Base-by-base conservation (phyloP, 345 rosid genomes). In the Xanthoceras sorbifolium region DNA sequence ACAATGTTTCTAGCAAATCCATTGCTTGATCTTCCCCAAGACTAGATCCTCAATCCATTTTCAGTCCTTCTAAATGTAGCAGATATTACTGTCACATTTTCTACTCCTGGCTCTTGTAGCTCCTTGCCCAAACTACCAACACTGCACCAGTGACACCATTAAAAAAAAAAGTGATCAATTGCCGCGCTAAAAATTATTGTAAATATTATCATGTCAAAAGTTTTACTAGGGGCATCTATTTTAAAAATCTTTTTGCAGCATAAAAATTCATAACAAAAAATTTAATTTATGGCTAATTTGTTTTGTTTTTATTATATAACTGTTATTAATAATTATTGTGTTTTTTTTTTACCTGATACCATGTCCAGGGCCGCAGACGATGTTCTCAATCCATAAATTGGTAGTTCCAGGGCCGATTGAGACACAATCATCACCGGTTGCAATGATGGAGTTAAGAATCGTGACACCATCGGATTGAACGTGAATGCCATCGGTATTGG, bases 401-500 rank as follows among this genome's bases (percentile, higher is more conserved):
- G 74, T 60, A 31, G 94, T 82, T 22, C 98, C 98, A 0, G 90
- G 89, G 9, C 96, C 96, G 20, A 93, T 40, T 0, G 94, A 90
- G 9, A 91, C 73, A 71, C 98, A 93, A 50, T 91, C 98, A 42
- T 91, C 97, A 0, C 93, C 94, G 0, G 93, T 93, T 38, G 73
- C 81, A 18, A 91, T 83, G 46, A 48, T 83, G 0, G 92, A 71
- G 71, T 81, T 79, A 71, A 82, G 29, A 83, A 90, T 89, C 6
- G 91, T 88, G 70, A 91, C 86, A 5, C 64, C 55, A 54, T 69
- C 68, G 0, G 97, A 93, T 52, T 88, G 90, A 18, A 93, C 86
- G 69, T 92, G 97, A 54, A 92, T 87, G 17, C 97, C 97, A 22
- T 91, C 98, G 1, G 97, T 93, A 86, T 93, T 93, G 1, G 93